Evolutionary conservation across 1,284 basidiomycete species (phyloP).

Genomic region (Fomitopsis betulina): DNA sequence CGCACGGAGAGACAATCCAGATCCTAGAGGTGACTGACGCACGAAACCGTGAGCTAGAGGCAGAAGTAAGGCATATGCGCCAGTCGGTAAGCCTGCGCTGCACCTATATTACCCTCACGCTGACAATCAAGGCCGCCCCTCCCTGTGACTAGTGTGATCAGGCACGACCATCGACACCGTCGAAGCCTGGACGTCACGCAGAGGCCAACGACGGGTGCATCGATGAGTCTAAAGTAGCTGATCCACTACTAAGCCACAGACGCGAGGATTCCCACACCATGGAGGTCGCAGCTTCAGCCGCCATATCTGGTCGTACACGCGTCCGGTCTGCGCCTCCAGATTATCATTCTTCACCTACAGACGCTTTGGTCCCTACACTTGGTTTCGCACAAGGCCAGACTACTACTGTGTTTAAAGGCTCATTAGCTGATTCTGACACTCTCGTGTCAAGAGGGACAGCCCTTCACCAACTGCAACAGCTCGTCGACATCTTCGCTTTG

Average conservation of each 20-base stretch:
- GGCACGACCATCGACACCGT: not conserved
- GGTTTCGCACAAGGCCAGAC: not conserved
- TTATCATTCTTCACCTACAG: not conserved
- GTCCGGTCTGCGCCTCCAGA: not conserved
- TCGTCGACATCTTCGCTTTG: conserved; percentile 30
- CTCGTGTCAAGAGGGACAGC: not conserved
- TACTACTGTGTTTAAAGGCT: not conserved
- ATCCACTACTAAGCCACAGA: not conserved
- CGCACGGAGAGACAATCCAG: conserved; percentile 35
- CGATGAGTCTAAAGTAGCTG: not conserved
- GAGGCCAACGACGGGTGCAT: not conserved
- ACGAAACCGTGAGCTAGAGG: conserved; percentile 41
- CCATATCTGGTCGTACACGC: not conserved
- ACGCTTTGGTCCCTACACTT: too few species aligned
- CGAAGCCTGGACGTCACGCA: not conserved
- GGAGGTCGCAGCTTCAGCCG: not conserved
- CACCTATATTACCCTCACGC: not conserved
- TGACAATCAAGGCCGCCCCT: not conserved
- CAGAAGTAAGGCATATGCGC: conserved; percentile 39
- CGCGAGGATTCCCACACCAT: not conserved
- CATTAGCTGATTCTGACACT: not conserved
- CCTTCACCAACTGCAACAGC: conserved; percentile 25
- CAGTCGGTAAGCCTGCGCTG: conserved; percentile 30
- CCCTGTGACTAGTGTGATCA: conserved; percentile 6
- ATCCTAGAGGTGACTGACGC: conserved; percentile 35